These are phyloP conservation scores for Sarocladium kiliense DNA, from an alignment of 2,329 filamentous ascomycete species.

Conservation along the genomic window DNA sequence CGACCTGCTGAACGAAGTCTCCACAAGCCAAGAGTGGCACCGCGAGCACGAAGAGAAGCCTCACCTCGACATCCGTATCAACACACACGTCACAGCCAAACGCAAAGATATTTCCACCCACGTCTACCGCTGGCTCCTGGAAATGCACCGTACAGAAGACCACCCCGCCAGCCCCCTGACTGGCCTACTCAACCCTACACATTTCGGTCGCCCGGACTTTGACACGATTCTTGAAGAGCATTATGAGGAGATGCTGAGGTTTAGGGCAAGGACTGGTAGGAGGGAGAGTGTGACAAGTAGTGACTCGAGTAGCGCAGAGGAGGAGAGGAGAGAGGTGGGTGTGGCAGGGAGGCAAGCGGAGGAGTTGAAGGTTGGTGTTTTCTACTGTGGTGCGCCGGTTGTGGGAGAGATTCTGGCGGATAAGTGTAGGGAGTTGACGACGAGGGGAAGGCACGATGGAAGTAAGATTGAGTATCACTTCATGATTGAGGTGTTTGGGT, in stretches of 20 bases:
- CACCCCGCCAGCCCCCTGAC: conserved; percentile 49
- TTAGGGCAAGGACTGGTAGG: conserved; percentile 10
- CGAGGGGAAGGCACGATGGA: conserved; percentile 44
- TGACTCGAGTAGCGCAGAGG: neutral
- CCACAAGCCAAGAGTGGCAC: conserved; percentile 30
- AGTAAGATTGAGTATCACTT: conserved; percentile 51
- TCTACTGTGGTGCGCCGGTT: conserved; percentile 51
- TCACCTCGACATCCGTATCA: conserved; percentile 47
- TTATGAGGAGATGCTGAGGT: conserved; percentile 45
- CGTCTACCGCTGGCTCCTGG: conserved; percentile 51
- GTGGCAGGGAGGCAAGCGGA: conserved; percentile 18
- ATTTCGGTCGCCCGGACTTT: conserved; percentile 51
- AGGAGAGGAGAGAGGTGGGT: conserved; percentile 10
- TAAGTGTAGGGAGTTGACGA: conserved; percentile 44
- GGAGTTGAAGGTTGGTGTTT: conserved; percentile 46
- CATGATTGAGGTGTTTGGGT: conserved; percentile 53
- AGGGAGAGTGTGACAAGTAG: conserved; percentile 5
- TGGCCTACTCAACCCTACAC: conserved; percentile 46
- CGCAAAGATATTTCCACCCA: conserved; percentile 47
- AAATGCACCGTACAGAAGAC: conserved; percentile 46
- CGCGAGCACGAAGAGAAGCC: conserved; percentile 28
- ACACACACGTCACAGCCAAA: conserved; percentile 52
- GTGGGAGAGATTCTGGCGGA: conserved; percentile 53
- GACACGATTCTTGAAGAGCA: conserved; percentile 46
- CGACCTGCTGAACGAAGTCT: conserved; percentile 46